Evolutionary conservation across 805 yeast species (phyloP), one percentile per base, ranked within the genome.

Genomic region (Alloascoidea hylecoeti): DNA sequence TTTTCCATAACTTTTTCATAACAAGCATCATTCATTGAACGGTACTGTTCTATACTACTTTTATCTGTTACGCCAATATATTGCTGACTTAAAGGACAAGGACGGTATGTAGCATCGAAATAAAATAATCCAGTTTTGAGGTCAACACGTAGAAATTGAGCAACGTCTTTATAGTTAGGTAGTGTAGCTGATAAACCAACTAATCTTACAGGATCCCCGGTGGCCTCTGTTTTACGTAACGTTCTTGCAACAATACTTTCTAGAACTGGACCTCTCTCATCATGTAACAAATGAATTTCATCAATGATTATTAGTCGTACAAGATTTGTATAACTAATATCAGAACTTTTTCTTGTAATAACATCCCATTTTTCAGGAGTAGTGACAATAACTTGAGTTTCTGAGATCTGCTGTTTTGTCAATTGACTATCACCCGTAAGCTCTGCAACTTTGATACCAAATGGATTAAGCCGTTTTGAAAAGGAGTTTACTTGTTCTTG

Each of bases 351-450:
- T 59, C 98, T 69, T 0, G 96, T 88, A 13, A 88, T 78, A 15
- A 92, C 83, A 59, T 92, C 97, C 97, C 97, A 89, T 51, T 88
- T 89, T 52, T 92, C 98, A 0, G 97, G 97, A 0, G 98, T 89
- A 0, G 96, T 83, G 1, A 89, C 94, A 36, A 89, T 60, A 3
- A 89, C 57, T 48, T 89, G 95, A 0, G 95, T 80, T 34, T 76
- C 76, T 2, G 68, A 56, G 18, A 89, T 76, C 53, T 89, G 94
- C 43, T 71, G 75, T 47, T 72, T 77, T 2, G 86, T 75, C 41
- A 89, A 58, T 38, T 76, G 73, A 5, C 85, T 72, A 49, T 89
- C 98, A 50, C 97, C 98, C 2, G 96, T 85, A 40, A 89, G 64
- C 56, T 89, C 97, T 36, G 75, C 77, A 2, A 88, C 96, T 4